Evolutionary conservation across 768 basidiomycete genomes (phyloP).

Genomic region (Galerina marginata): DNA sequence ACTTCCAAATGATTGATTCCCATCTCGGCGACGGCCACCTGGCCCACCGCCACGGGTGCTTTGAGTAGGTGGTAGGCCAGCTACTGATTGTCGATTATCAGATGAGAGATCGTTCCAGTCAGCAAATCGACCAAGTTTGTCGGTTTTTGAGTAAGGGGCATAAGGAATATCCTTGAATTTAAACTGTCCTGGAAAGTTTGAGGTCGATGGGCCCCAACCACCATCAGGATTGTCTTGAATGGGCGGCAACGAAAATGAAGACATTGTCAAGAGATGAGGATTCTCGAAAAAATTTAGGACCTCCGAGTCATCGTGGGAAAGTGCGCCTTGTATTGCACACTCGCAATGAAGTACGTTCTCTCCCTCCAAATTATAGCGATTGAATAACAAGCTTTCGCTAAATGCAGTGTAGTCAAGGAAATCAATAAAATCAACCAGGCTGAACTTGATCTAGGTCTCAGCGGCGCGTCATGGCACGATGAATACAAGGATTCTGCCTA

Average conservation of each 20-base stretch:
- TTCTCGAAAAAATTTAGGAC: slow-evolving; percentile 34
- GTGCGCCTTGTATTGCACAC: slow-evolving; percentile 23
- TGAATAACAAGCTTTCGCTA: slow-evolving; percentile 11
- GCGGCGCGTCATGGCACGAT: slow-evolving; percentile 90
- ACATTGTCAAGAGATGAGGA: slow-evolving; percentile 46
- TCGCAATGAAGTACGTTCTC: slow-evolving; percentile 71
- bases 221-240: slow-evolving; percentile 94
- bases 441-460: slow-evolving; percentile 80
- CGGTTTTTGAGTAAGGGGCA: slow-evolving; percentile 97
- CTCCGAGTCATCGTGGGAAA: slow-evolving; percentile 44
- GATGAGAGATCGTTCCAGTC: slow-evolving; percentile 91
- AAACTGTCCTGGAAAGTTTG: slow-evolving; percentile 87
- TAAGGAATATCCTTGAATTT: slow-evolving; percentile 99
- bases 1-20: slow-evolving; percentile 87
- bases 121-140: slow-evolving; percentile 96
- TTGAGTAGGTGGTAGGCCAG: slow-evolving; percentile 52
- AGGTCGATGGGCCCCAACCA: slow-evolving; percentile 88
- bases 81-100: slow-evolving; percentile 63
- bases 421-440: slow-evolving; percentile 92
- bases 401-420: slow-evolving; percentile 83
- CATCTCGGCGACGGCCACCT: slow-evolving; percentile 71
- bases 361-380: not conserved
- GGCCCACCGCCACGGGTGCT: slow-evolving; percentile 53
- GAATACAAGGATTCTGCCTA: slow-evolving; percentile 99
- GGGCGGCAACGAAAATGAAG: slow-evolving; percentile 84